Percentiles rank a stretch among this genome's conserved stretches.
Evolutionary conservation across 441 rosid species (phyloP).

Genomic region (Daphne laureola): DNA sequence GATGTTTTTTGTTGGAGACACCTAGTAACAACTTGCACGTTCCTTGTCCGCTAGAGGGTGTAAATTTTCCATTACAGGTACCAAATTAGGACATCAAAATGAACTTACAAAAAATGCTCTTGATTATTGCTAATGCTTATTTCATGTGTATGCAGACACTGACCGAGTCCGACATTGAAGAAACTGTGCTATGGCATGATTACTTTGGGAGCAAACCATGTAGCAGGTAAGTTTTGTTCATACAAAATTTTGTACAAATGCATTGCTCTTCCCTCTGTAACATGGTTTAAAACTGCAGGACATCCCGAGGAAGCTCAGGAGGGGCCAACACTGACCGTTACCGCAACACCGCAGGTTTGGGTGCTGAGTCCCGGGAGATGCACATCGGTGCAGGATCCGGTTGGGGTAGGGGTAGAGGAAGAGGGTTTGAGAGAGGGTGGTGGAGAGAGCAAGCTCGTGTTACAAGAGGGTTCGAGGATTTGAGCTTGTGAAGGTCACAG

Average conservation of each 20-base stretch:
- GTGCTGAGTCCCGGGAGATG: neutral
- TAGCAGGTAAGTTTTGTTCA: neutral
- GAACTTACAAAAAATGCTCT: too few species aligned
- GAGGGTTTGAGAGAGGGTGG: neutral
- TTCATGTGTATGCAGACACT: conserved; percentile 5
- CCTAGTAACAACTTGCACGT: conserved; percentile 4
- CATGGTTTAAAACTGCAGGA: neutral
- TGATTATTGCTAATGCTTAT: too few species aligned
- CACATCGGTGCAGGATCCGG: conserved; percentile 1
- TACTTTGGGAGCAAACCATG: neutral
- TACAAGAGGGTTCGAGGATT: neutral
- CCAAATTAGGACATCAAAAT: neutral
- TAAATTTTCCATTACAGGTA: conserved; percentile 12
- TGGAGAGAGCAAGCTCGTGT: neutral
- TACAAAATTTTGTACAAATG: neutral
- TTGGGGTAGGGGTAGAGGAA: conserved; percentile 7
- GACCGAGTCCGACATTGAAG: conserved; percentile 5
- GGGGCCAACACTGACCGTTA: neutral
- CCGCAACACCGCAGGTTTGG: neutral
- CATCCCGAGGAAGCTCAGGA: neutral
- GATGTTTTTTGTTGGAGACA: conserved; percentile 12
- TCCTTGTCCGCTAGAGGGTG: conserved; percentile 19
- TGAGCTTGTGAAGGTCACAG: neutral
- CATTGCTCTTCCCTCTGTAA: neutral
- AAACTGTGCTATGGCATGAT: conserved; percentile 13